Evolutionary conservation across 2,329 filamentous ascomycete species (phyloP).

Genomic region (Nothophaeocryptopus gaeumannii): DNA sequence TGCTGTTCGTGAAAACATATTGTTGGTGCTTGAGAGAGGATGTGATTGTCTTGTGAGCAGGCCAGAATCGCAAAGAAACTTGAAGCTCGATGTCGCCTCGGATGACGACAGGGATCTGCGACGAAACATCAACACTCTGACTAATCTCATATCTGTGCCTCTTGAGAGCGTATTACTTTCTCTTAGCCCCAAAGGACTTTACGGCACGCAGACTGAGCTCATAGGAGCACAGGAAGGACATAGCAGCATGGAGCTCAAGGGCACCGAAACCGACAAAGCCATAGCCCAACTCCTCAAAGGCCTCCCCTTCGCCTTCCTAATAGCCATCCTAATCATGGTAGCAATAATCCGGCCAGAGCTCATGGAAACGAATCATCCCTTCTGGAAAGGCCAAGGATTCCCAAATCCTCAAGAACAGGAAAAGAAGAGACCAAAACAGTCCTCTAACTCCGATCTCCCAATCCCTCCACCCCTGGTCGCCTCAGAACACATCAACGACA

Average conservation of each 20-base stretch:
- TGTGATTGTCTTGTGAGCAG: too few relatives aligned
- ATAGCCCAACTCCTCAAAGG: slow-evolving; percentile 9
- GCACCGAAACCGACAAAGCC: slow-evolving; percentile 14
- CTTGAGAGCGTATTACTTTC: not conserved
- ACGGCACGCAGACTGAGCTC: too few relatives aligned
- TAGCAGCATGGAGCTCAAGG: slow-evolving; percentile 1
- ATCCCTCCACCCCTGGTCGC: slow-evolving; percentile 29
- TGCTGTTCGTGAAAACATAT: slow-evolving; percentile 33
- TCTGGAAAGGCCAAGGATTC: not conserved
- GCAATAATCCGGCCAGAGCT: not conserved
- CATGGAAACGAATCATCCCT: not conserved
- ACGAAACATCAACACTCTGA: slow-evolving; percentile 3
- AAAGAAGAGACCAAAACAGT: not conserved
- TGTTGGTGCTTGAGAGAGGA: slow-evolving; percentile 7
- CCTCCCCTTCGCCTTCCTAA: slow-evolving; percentile 1
- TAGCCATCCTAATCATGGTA: not conserved
- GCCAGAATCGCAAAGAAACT: not conserved
- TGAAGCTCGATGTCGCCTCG: slow-evolving; percentile 5
- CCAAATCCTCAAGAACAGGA: not conserved
- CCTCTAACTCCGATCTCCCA: slow-evolving; percentile 2
- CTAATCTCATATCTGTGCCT: slow-evolving; percentile 11
- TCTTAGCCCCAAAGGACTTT: not conserved
- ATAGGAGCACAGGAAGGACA: not conserved
- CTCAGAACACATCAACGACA: slow-evolving; percentile 44
- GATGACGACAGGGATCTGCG: slow-evolving; percentile 8